Conservation (phyloP, 495 filamentous ascomycete genomes). For the Neurospora sp. region DNA sequence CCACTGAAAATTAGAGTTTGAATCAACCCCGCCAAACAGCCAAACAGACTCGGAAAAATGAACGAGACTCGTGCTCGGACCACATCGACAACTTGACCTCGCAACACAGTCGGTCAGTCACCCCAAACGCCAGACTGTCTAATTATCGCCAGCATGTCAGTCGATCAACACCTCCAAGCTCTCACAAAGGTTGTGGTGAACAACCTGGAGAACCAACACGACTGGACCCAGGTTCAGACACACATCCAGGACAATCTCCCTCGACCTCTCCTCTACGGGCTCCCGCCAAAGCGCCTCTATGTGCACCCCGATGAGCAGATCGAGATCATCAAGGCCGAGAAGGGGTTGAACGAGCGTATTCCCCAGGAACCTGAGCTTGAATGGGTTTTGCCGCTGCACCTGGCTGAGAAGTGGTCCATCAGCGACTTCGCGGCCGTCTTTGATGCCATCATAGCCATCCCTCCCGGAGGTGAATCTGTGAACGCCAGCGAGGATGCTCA, state of each 20-base stretch:
- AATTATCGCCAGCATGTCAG: slow-evolving; percentile 12
- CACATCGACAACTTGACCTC: background rate
- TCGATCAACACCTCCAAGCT: slow-evolving; percentile 15
- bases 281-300: slow-evolving; percentile 82
- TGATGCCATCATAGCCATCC: slow-evolving; percentile 52
- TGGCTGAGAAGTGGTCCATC: slow-evolving; percentile 77
- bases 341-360: slow-evolving; percentile 25
- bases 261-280: slow-evolving; percentile 66
- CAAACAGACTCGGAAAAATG: background rate
- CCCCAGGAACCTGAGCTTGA: slow-evolving; percentile 50
- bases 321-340: slow-evolving; percentile 54
- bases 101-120: background rate
- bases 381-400: slow-evolving; percentile 78
- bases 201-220: slow-evolving; percentile 78
- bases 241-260: slow-evolving; percentile 44
- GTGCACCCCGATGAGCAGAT: slow-evolving; percentile 89
- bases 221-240: slow-evolving; percentile 63
- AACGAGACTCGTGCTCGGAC: background rate
- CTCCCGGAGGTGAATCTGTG: slow-evolving; percentile 17
- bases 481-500: slow-evolving; percentile 10
- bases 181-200: slow-evolving; percentile 63
- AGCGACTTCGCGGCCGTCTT: slow-evolving; percentile 68
- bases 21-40: background rate
- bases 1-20: background rate
- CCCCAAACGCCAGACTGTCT: background rate